Base-by-base conservation (phyloP, 2,329 filamentous ascomycete species). In the Diaporthe destruens region DNA sequence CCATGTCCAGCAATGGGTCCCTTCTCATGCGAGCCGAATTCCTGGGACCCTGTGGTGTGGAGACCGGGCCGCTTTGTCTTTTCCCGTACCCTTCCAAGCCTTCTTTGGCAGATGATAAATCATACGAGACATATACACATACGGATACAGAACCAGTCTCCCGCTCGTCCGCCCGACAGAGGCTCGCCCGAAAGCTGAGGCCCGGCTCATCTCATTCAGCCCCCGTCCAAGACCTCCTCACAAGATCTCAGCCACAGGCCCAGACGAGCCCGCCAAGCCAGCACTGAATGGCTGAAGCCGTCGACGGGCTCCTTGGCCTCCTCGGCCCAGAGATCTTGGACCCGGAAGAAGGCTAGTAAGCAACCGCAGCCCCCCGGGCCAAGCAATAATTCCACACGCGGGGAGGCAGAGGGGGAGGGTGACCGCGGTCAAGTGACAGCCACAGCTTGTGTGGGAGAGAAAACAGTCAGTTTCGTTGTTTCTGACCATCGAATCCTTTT, bases 321-420 rank as follows among this genome's bases (percentile, higher is more conserved):
- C 80, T 87, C 4, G 85, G 82, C 39, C 79, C 81, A 6, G 85
- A 87, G 75, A 80, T 88, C 65, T 79, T 84, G 32, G 86, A 88
- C 74, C 79, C 84, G 1, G 86, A 88, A 75, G 86, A 88, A 83
- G 86, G 86, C 82, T 75, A 56, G 72, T 72, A 59, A 23, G 32
- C 36, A 68, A 32, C 56, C 16, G 20, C 55, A 51, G n/a, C 47
- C 47, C 29, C 29, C 23, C 5, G 39, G 53, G 42, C 39, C 44
- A 25, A 61, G 39, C 25, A 47, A 32, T 20, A 29, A 42, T 42
- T 11, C 11, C 54, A 67, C 6, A 44, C 34, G 32, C 32, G 18
- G 39, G 14, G 14, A 42, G 39, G 39, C 12, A 42, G 39, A 18
- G 32, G 53, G 14, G n/a, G 16, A 20, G 25, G 29, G 63, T 39